These are phyloP conservation scores for Tricholomella constricta DNA, from an alignment of 768 basidiomycete species.

Conservation along the genomic window DNA sequence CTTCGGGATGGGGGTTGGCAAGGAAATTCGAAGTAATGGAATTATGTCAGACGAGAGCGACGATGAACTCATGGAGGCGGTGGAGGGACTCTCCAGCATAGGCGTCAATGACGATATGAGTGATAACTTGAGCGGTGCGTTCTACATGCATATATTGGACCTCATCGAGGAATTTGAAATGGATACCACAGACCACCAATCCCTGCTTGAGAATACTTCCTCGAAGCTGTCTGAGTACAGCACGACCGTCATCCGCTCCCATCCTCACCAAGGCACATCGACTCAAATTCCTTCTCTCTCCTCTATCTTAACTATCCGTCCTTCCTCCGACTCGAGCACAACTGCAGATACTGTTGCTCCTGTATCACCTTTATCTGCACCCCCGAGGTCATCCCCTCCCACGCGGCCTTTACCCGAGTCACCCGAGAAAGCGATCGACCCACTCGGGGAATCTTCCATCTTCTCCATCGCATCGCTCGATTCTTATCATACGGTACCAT, in stretches of 20 bases:
- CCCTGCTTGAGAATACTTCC: slow-evolving; percentile 46
- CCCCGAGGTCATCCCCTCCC: slow-evolving; percentile 23
- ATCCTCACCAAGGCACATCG: slow-evolving; percentile 39
- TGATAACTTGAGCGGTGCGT: slow-evolving; percentile 41
- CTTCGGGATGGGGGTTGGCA: slow-evolving; percentile 74
- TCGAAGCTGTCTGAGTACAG: slow-evolving; percentile 61
- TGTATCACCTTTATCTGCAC: slow-evolving; percentile 18
- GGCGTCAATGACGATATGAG: slow-evolving; percentile 52
- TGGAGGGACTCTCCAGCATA: slow-evolving; percentile 53
- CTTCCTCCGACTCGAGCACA: slow-evolving; percentile 51
- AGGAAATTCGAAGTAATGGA: slow-evolving; percentile 49
- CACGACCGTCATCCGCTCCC: slow-evolving; percentile 63
- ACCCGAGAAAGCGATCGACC: slow-evolving; percentile 31
- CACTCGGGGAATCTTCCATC: slow-evolving; percentile 46
- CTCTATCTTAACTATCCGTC: slow-evolving; percentile 72
- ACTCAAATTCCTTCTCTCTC: slow-evolving; percentile 58
- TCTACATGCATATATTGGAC: slow-evolving; percentile 1
- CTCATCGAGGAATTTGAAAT: slow-evolving; percentile 13
- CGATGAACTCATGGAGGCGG: slow-evolving; percentile 67
- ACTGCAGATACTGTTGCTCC: slow-evolving; percentile 39
- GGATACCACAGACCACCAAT: slow-evolving; percentile 48
- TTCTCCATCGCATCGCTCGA: slow-evolving; percentile 60
- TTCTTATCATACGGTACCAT: slow-evolving; percentile 66
- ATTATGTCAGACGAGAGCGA: slow-evolving; percentile 60
- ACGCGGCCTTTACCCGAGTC: slow-evolving; percentile 7